A percentile compares a stretch with the other conserved stretches of the same genome.
Conservation (phyloP, 768 basidiomycete genomes). For the Boletus coccyginus region DNA sequence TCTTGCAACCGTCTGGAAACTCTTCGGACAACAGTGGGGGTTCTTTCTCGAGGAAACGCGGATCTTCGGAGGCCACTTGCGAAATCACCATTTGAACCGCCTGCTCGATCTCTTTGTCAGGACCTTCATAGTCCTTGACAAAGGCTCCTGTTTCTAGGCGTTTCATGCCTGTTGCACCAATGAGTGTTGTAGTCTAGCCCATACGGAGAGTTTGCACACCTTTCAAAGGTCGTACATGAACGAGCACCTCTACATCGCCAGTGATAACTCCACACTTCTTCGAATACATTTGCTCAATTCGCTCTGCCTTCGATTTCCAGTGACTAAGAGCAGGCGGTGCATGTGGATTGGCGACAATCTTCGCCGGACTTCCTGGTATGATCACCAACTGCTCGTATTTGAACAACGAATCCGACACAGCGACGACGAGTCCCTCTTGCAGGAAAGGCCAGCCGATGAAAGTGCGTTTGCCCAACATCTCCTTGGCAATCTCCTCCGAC, state of each 20-base stretch:
- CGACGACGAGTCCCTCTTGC: conserved; percentile 84
- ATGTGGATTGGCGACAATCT: conserved; percentile 73
- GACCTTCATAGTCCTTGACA: conserved; percentile 89
- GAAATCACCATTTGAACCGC: conserved; percentile 85
- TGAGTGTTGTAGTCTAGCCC: neutral
- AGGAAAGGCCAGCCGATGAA: conserved; percentile 95
- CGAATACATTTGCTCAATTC: conserved; percentile 81
- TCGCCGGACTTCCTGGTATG: conserved; percentile 47
- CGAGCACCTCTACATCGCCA: conserved; percentile 71
- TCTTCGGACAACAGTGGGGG: conserved; percentile 83
- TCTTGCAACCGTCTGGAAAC: conserved; percentile 85
- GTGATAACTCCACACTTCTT: conserved; percentile 87
- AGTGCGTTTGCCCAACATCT: conserved; percentile 71
- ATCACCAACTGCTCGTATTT: conserved; percentile 74
- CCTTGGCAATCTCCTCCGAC: conserved; percentile 68
- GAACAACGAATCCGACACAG: conserved; percentile 83
- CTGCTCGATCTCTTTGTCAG: conserved; percentile 79
- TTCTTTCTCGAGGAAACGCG: conserved; percentile 76
- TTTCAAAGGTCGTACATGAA: conserved; percentile 91
- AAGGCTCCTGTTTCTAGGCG: conserved; percentile 86
- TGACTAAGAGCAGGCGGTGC: conserved; percentile 58
- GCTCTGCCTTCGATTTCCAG: conserved; percentile 82
- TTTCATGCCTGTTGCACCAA: conserved; percentile 64
- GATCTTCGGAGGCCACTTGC: conserved; percentile 84
- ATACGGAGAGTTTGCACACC: conserved; percentile 43